Evolutionary conservation across 1,284 basidiomycete species (phyloP), one percentile per base, ranked within the genome.

Genomic region (Ceratobasidium sp.): DNA sequence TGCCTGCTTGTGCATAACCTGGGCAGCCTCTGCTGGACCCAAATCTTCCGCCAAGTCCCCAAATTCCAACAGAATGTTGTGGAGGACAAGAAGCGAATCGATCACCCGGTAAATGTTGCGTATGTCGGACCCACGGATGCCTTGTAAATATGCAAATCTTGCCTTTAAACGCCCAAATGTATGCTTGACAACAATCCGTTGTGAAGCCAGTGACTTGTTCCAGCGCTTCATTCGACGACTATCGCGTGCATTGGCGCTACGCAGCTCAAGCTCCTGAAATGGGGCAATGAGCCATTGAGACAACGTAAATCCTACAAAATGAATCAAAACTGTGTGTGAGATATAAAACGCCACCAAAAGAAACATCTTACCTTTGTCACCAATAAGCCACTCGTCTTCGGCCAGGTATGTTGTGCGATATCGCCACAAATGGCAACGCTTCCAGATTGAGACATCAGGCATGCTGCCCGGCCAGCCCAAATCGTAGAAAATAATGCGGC

Each of bases 381-480:
- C 82, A 0, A 83, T 70, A 44, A 83, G 79, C 66, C 82, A 83
- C 52, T 82, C 74, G 25, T 78, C 74, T 2, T 66, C 19, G 32
- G 66, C 49, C 66, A 82, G 82, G 65, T 81, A 81, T 3, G 62
- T 6, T 29, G 78, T 43, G 1, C 81, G 80, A 43, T 80, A 65
- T 52, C 62, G 70, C 81, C 82, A 83, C 8, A 83, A 25, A 34
- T 81, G 65, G 0, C 81, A 82, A 19, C 80, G 76, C 68, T 79
- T 80, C 71, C 80, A 82, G 4, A 83, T 79, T 34, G 66, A 79
- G 13, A 77, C 76, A 77, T 83, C 81, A 22, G 78, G 56, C 0
- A 82, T 80, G 61, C 80, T 80, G 0, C 81, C 82, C n/a, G 82
- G 82, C 82, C 82, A 83, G 1, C 82, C 82, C 22, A 82, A 61